Evolutionary conservation across 2,329 filamentous ascomycete genomes (phyloP).

Genomic region (Amesomyces nigricolor): DNA sequence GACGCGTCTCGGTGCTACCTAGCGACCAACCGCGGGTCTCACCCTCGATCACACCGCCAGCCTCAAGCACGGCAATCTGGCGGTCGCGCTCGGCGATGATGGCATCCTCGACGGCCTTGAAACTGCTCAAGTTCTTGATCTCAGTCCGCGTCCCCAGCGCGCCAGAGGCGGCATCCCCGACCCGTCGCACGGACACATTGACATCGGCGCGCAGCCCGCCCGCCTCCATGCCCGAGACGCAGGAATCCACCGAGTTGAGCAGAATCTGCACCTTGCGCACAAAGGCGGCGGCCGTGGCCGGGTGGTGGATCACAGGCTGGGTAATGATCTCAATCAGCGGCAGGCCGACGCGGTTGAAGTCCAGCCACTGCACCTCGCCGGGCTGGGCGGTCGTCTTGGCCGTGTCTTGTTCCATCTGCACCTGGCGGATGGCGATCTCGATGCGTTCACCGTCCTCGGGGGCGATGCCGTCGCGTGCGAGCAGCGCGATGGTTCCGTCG

Average conservation of each 20-base stretch:
- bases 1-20: slow-evolving; percentile 72
- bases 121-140: slow-evolving; percentile 94
- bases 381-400: slow-evolving; percentile 84
- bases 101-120: slow-evolving; percentile 92
- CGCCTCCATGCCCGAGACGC: slow-evolving; percentile 86
- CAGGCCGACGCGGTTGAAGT: slow-evolving; percentile 89
- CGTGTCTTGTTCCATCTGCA: slow-evolving; percentile 97
- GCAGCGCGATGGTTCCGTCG: slow-evolving; percentile 66
- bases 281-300: slow-evolving; percentile 78
- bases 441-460: slow-evolving; percentile 65
- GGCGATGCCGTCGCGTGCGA: slow-evolving; percentile 71
- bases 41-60: slow-evolving; percentile 67
- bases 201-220: slow-evolving; percentile 90
- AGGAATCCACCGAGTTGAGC: slow-evolving; percentile 74
- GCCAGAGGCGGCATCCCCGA: slow-evolving; percentile 35
- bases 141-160: slow-evolving; percentile 80
- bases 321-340: slow-evolving; percentile 96
- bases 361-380: slow-evolving; percentile 68
- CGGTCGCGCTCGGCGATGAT: slow-evolving; percentile 86
- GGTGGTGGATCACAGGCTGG: slow-evolving; percentile 78
- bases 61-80: slow-evolving; percentile 74
- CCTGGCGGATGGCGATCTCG: slow-evolving; percentile 77
- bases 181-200: slow-evolving; percentile 78
- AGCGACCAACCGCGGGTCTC: slow-evolving; percentile 94
- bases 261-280: slow-evolving; percentile 84